These are phyloP conservation scores for Cladobotryum protrusum DNA, from an alignment of 2,329 filamentous ascomycete species.

Conservation along the genomic window DNA sequence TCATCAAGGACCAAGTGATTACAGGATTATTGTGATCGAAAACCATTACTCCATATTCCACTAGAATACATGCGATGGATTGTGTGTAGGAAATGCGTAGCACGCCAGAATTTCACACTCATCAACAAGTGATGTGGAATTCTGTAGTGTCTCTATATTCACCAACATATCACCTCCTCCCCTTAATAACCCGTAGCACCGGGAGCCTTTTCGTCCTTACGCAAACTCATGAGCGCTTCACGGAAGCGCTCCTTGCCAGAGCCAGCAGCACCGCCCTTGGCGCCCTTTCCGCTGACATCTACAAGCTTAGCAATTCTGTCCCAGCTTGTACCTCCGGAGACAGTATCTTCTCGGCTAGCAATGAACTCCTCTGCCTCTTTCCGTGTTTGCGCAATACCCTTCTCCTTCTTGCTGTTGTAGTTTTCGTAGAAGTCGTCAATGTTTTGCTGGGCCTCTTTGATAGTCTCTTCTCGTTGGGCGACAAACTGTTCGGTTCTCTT, in stretches of 20 bases:
- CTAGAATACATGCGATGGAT: conserved; percentile 22
- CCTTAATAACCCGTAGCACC: conserved; percentile 57
- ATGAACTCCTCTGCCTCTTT: conserved; percentile 93
- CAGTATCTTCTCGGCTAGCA: conserved; percentile 81
- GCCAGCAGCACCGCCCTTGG: conserved; percentile 77
- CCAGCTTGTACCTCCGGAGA: conserved; percentile 94
- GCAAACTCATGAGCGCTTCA: conserved; percentile 77
- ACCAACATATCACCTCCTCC: background rate
- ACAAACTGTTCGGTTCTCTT: conserved; percentile 81
- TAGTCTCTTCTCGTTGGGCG: conserved; percentile 74
- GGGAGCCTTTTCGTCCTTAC: conserved; percentile 85
- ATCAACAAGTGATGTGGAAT: background rate
- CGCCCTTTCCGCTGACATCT: conserved; percentile 91
- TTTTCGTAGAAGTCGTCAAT: conserved; percentile 99
- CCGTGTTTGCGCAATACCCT: conserved; percentile 78
- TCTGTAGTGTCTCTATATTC: conserved; percentile 1
- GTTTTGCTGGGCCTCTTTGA: conserved; percentile 84
- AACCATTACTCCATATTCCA: conserved; percentile 25
- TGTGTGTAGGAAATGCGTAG: conserved; percentile 6
- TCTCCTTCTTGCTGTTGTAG: conserved; percentile 98
- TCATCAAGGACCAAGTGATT: conserved; percentile 13
- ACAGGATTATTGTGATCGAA: conserved; percentile 25
- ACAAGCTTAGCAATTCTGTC: conserved; percentile 96
- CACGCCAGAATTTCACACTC: conserved; percentile 4
- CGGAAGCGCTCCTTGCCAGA: conserved; percentile 96